phyloP scores from a whole-genome alignment of 1,139 yeast genomes.

The Ogataea hybrid region DNA sequence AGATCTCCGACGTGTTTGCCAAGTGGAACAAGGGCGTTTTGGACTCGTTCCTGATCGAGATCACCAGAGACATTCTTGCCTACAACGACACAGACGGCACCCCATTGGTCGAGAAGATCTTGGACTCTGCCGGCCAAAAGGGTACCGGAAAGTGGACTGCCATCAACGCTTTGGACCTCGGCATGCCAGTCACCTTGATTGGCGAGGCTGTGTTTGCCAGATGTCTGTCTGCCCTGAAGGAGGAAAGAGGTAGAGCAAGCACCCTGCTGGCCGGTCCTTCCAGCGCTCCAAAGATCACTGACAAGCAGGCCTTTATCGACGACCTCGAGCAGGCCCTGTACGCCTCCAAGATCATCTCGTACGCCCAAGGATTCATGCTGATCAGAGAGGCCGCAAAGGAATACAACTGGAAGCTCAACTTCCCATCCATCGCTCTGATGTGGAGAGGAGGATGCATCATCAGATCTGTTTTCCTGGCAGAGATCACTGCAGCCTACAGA shows the following conservation, averaged over 20 bases:
- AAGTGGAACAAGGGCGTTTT: conserved; percentile 97
- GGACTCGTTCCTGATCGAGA: conserved; percentile 96
- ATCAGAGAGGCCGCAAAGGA: conserved; percentile 98
- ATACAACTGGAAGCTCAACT: conserved; percentile 95
- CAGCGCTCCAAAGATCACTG: conserved; percentile 59
- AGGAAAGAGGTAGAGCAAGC: conserved; percentile 87
- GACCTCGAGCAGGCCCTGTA: conserved; percentile 97
- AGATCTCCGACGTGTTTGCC: conserved; percentile 89
- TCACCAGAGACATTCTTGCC: conserved; percentile 91
- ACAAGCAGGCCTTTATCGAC: conserved; percentile 82
- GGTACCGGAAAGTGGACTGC: conserved; percentile 99
- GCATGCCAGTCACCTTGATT: conserved; percentile 97
- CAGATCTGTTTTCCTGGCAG: conserved; percentile 97
- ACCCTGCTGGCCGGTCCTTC: conserved; percentile 75
- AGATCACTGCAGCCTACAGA: conserved; percentile 95
- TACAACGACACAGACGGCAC: conserved; percentile 87
- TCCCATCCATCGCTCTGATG: conserved; percentile 98
- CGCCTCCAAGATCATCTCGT: conserved; percentile 97
- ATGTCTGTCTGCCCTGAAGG: conserved; percentile 90
- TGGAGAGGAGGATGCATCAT: conserved; percentile 99
- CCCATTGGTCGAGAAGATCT: conserved; percentile 93
- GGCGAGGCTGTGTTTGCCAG: conserved; percentile 99
- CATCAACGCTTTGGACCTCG: conserved; percentile 93
- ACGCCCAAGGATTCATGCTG: conserved; percentile 99
- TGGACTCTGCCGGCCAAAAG: conserved; percentile 98